Conservation (phyloP, 352 stramenopile species). For the Aphanomyces euteiches region DNA sequence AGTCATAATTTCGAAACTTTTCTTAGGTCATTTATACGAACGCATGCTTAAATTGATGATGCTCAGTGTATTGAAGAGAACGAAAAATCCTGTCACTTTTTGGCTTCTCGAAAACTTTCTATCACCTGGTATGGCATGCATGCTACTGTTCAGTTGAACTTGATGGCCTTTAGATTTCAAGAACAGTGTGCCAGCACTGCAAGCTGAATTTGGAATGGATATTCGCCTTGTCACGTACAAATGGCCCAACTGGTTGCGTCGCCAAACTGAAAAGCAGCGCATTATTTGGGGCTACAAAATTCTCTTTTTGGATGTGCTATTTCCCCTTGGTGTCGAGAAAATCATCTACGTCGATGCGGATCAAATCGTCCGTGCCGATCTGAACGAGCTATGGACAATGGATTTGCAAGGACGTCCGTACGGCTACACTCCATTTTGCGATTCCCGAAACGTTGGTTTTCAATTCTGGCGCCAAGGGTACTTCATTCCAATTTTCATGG, state of each 20-base stretch:
- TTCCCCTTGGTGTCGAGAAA: constrained; percentile 98
- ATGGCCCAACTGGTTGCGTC: constrained; percentile 98
- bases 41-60: constrained; percentile 99
- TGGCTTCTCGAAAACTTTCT: constrained; percentile 99
- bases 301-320: constrained; percentile 99
- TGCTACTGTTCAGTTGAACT: background rate
- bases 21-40: constrained; percentile 95
- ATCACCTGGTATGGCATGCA: constrained; percentile 63
- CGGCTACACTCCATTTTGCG: constrained; percentile 98
- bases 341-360: constrained; percentile 99
- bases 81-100: constrained; percentile 97
- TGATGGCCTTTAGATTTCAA: constrained; percentile 86
- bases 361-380: constrained; percentile 97
- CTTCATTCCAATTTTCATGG: background rate
- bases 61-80: constrained; percentile 97
- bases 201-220: constrained; percentile 92
- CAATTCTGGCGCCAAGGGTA: constrained; percentile 96
- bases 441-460: constrained; percentile 95
- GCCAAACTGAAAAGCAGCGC: constrained; percentile 98
- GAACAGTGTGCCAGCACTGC: constrained; percentile 87
- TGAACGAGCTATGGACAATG: constrained; percentile 99
- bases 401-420: constrained; percentile 96
- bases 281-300: constrained; percentile 99
- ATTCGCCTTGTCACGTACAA: constrained; percentile 99
- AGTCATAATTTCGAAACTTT: no score